A percentile compares a stretch with the other conserved stretches of the same genome.
These are phyloP conservation scores for Oryza punctata DNA, from an alignment of 176 grass and related monocot species.

Conservation along the genomic window DNA sequence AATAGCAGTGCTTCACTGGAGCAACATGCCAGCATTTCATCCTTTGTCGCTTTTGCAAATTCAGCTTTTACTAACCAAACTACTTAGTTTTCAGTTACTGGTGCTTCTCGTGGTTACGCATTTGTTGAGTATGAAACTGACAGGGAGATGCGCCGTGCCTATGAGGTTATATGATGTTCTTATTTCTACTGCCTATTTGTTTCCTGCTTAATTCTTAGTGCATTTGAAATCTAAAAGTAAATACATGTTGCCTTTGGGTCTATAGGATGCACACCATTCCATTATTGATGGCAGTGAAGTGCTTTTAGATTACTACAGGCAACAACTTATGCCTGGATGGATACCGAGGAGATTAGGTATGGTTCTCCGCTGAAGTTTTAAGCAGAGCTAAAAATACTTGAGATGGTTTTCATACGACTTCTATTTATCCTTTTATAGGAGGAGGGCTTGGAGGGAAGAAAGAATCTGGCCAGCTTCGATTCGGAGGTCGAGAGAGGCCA, in stretches of 20 bases:
- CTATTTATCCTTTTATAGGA: constrained; percentile 44
- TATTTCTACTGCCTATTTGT: background rate
- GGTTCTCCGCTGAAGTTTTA: constrained; percentile 2
- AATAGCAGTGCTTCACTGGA: background rate
- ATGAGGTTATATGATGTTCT: constrained; percentile 54
- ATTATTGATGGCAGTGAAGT: constrained; percentile 86
- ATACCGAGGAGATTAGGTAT: constrained; percentile 89
- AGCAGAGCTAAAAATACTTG: constrained; percentile 19
- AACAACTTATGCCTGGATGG: constrained; percentile 97
- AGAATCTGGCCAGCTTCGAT: constrained; percentile 97
- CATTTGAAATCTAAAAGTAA: constrained; percentile 2
- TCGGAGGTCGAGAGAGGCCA: constrained; percentile 95
- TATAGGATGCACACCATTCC: constrained; percentile 85
- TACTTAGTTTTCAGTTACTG: constrained; percentile 65
- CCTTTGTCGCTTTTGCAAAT: background rate
- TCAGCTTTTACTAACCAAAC: background rate
- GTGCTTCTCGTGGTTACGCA: constrained; percentile 84
- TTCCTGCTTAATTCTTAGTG: background rate
- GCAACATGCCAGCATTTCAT: background rate
- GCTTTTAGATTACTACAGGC: constrained; percentile 91
- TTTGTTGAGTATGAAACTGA: constrained; percentile 95
- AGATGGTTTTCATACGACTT: constrained; percentile 26
- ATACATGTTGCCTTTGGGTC: background rate
- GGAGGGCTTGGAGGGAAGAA: constrained; percentile 92
- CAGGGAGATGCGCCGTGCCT: constrained; percentile 74